phyloP scores from a whole-genome alignment of 1,139 yeast species.

The Candida pseudocylindracea region DNA sequence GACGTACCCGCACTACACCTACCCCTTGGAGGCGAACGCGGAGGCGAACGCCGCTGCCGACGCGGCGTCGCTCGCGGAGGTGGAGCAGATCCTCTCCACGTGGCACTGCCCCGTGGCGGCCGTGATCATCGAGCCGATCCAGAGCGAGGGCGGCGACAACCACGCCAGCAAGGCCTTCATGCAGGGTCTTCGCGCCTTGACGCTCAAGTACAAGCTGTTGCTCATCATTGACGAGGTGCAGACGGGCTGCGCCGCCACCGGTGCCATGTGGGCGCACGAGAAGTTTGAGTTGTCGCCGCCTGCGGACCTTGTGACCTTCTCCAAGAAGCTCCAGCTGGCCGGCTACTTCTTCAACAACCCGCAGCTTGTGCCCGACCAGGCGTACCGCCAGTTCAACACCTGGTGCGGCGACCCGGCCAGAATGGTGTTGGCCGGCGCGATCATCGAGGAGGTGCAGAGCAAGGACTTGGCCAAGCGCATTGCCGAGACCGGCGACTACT shows the following conservation, averaged over 20 bases:
- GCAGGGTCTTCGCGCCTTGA: conserved; percentile 57
- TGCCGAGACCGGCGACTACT: conserved; percentile 37
- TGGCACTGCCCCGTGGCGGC: conserved; percentile 59
- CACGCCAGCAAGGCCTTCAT: conserved; percentile 56
- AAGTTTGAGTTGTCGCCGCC: conserved; percentile 52
- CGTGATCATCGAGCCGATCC: conserved; percentile 58
- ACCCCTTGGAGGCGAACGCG: conserved; percentile 39
- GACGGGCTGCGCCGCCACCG: conserved; percentile 78
- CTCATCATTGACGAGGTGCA: conserved; percentile 71
- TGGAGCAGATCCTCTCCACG: conserved; percentile 30
- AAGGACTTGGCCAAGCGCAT: conserved; percentile 34
- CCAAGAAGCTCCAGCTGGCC: conserved; percentile 73
- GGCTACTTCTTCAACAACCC: conserved; percentile 63
- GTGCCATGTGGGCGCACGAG: conserved; percentile 74
- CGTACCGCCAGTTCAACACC: conserved; percentile 76
- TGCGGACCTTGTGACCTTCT: conserved; percentile 67
- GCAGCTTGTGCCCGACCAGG: conserved; percentile 41
- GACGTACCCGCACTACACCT: conserved; percentile 51
- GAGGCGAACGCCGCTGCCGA: conserved; percentile 43
- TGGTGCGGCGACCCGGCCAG: conserved; percentile 86
- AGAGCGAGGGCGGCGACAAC: conserved; percentile 78
- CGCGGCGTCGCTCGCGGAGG: conserved; percentile 33
- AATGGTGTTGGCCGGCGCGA: conserved; percentile 49
- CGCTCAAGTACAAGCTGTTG: conserved; percentile 42
- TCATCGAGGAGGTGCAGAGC: conserved; percentile 38